Base-by-base conservation (phyloP, 1,139 yeast genomes). In the Yamadazyma spencermartinsiae region DNA sequence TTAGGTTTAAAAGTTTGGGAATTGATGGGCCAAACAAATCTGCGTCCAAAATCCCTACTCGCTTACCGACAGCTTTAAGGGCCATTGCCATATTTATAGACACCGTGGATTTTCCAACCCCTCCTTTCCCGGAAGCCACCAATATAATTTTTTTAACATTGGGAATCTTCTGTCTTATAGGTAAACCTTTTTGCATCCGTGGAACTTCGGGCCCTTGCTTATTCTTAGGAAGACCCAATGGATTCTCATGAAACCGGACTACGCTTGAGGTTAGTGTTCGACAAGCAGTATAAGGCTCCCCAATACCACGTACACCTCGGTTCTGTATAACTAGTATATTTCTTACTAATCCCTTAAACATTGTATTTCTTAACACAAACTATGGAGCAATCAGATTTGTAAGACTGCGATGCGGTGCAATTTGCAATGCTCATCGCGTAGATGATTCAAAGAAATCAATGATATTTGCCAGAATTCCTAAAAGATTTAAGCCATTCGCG, bases 1-100 rank as follows among this genome's bases (percentile, higher is more conserved):
- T 51, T 13, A 86, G 65, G 21, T 77, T 76, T 60, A 87, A 67
- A 46, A 87, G 63, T 45, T 79, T 79, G 0, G 96, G 96, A 2
- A 85, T 60, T 0, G 89, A 82, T 0, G 96, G 96, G 0, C 96
- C 96, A 61, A 86, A 87, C 7, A 87, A 71, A 58, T 87, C 96
- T 0, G 84, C 86, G 56, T 87, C 96, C 11, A 87, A 66, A 2
- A 87, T 57, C 0, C 95, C 96, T 0, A 80, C 82, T 24, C 69
- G 71, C 32, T 75, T 64, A 1, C 88, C 87, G 24, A 65, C 55
- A 20, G 65, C 56, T 26, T 75, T 76, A 37, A 87, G 57, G 0
- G 87, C 76, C 36, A 83, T 54, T 0, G 95, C 94, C 11, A 83
- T 51, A 49, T 87, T 88, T 4, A 81, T 82, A 8, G 80, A 61